Evolutionary conservation across 139 green algal species (phyloP), one percentile per base, ranked within the genome.

Genomic region (Chlorella sp.): DNA sequence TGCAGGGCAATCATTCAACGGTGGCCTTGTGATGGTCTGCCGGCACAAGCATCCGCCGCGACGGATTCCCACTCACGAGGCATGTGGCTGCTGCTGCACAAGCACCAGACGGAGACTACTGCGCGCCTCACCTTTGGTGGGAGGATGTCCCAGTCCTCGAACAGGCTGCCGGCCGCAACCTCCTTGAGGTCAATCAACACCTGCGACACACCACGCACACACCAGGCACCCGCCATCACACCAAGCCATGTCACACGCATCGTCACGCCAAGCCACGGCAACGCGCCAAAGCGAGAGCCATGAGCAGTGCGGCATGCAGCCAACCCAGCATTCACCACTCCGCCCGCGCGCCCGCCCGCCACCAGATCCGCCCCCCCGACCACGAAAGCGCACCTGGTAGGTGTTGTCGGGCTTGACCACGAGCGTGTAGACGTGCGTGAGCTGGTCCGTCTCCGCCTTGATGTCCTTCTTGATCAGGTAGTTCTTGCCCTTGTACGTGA

Each of bases 401-500:
- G 81, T 93, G 88, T 93, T 91, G 83, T 88, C 80, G 10, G 91
- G 79, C 70, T 88, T 82, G 17, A 97, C 70, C 27, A 92, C 79
- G 29, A 91, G 87, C 17, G 92, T 97, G 89, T 96, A 97, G 1
- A 95, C 85, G 67, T 97, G 92, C 0, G 88, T 90, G 17, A 91
- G 80, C 74, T 86, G 69, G 74, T 95, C 92, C 5, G 73, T 83
- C 72, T 91, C 66, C 1, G 79, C 77, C 67, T 90, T 88, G 68
- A 99, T 87, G 83, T 99, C 93, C 82, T 98, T 96, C 83, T 99
- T 96, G 81, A 97, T 91, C 50, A 92, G 77, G 68, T 95, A 89
- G 69, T 93, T 97, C 70, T 91, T 94, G 36, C 84, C 91, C 73
- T 97, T 93, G 83, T 98, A 90, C 51, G 84, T 82, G 24, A 99